Conservation (phyloP, 495 filamentous ascomycete species). For the Parmelia sp. region DNA sequence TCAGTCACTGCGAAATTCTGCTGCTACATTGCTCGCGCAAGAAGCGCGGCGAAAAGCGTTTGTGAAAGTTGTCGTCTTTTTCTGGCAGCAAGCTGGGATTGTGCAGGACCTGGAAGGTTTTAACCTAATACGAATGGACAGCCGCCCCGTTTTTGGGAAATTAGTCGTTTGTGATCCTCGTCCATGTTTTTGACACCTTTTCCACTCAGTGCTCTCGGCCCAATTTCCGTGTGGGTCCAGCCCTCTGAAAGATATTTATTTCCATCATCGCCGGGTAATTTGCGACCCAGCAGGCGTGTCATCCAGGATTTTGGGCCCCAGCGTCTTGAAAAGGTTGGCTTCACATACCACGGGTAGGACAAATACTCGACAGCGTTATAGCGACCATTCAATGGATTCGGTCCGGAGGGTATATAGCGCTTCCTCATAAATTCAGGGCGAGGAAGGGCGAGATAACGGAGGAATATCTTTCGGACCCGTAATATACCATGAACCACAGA, state of each 20-base stretch:
- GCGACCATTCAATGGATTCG: slow-evolving; percentile 33
- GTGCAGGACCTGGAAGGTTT: no score
- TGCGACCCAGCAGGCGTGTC: slow-evolving; percentile 47
- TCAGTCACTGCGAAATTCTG: neutral
- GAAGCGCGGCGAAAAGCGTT: neutral
- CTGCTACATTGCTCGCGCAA: neutral
- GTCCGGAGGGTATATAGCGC: neutral
- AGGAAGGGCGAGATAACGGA: slow-evolving; percentile 52
- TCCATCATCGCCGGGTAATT: slow-evolving; percentile 53
- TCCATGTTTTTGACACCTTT: slow-evolving; percentile 45
- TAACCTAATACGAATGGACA: slow-evolving; percentile 43
- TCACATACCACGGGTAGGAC: slow-evolving; percentile 48
- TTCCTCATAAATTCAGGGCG: slow-evolving; percentile 28
- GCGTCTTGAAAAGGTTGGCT: slow-evolving; percentile 52
- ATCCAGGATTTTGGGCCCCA: slow-evolving; percentile 53
- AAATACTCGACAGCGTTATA: slow-evolving; percentile 39
- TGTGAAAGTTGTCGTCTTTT: no score
- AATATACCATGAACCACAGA: slow-evolving; percentile 39
- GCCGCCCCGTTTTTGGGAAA: slow-evolving; percentile 36
- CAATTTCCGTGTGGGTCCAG: slow-evolving; percentile 50
- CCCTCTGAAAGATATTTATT: slow-evolving; percentile 51
- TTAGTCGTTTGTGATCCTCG: slow-evolving; percentile 33
- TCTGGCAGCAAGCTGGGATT: no score
- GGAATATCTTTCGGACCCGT: slow-evolving; percentile 41
- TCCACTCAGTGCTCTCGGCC: slow-evolving; percentile 49